Evolutionary conservation across 1,284 basidiomycete species (phyloP), one percentile per base, ranked within the genome.

Genomic region (Peniophora sp.): DNA sequence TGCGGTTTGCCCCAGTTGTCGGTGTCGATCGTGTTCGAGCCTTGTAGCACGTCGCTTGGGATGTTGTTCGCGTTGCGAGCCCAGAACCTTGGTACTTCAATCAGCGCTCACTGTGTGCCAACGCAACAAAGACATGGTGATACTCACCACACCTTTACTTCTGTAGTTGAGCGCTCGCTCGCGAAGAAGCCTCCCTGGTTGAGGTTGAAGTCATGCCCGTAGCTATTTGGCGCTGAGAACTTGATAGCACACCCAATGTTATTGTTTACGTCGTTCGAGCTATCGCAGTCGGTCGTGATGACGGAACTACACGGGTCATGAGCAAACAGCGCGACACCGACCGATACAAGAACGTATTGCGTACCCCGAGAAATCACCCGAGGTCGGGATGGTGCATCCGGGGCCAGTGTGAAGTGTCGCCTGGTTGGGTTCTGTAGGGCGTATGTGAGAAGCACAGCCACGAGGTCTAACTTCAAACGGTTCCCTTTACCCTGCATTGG

Each of bases 1-100:
- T 60, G 55, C 2, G 81, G 80, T 0, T 67, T 73, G 3, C 80
- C 79, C 78, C 79, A 35, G 39, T 22, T 22, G 39, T 41, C 9
- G n/a, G 39, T 41, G 20, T n/a, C 9, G n/a, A 22, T 41, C 20
- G 15, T 41, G 15, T 41, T 22, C 20, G 39, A n/a, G 9, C 39
- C 39, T 6, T 41, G 20, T 9, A 41, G 20, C 8, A 41, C 39
- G 15, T n/a, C 15, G 20, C 39, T 51, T 58, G 76, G 76, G 27
- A 12, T 32, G 12, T 32, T 32, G 27, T 74, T 73, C 78, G 52
- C 58, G 63, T 24, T 60, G 60, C 3, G 75, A 73, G 56, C 70
- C 62, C 18, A 76, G 59, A 8, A 60, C 54, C n/a, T n/a, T n/a
- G n/a, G n/a, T n/a, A n/a, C n/a, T n/a, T n/a, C n/a, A n/a, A n/a